Base-by-base conservation (phyloP, 2,329 filamentous ascomycete species). In the Parascedosporium putredinis region DNA sequence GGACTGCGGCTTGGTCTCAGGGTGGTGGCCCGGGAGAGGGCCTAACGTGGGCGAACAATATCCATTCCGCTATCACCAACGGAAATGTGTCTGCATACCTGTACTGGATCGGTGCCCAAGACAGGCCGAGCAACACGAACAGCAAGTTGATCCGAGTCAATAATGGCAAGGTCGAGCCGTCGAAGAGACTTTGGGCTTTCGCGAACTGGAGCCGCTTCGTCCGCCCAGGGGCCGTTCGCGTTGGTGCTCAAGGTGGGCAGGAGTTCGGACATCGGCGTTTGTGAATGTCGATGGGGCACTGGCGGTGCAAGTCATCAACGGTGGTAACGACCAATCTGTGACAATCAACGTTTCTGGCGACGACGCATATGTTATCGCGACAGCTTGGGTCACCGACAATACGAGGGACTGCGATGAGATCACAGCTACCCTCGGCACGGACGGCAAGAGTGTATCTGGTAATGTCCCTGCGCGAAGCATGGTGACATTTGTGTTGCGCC, bases 1-100 rank as follows among this genome's bases (percentile, higher is more conserved):
- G 45, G 45, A 47, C 29, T 4, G 66, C 71, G 3, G 62, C 65
- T 1, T 78, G 72, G 70, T 76, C 74, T 57, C 52, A 55, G 1
- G 64, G 58, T 52, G 73, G 74, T 43, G 70, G 66, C 14, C 59
- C 64, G 0, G 69, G 69, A 31, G 75, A 79, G 53, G 76, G 75
- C 7, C 64, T 74, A 55, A 76, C 73, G 2, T 79, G 74, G 75
- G 76, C 75, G 2, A 72, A 73, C 55, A 72, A 73, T 54, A 70
- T 79, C 45, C 71, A 73, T 59, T 65, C 65, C 23, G 72, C 68
- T n/a, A 61, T 79, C n/a, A 65, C 72, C 3, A 68, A 68, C 55
- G 67, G 66, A 20, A 71, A 74, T 54, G 62, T 73, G 5, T 72
- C 67, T 8, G 75, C 68, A 0, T 78, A 77, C 55, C 62, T 79